Evolutionary conservation across 352 stramenopile species (phyloP).

Genomic region (Globisporangium recalcitrans): DNA sequence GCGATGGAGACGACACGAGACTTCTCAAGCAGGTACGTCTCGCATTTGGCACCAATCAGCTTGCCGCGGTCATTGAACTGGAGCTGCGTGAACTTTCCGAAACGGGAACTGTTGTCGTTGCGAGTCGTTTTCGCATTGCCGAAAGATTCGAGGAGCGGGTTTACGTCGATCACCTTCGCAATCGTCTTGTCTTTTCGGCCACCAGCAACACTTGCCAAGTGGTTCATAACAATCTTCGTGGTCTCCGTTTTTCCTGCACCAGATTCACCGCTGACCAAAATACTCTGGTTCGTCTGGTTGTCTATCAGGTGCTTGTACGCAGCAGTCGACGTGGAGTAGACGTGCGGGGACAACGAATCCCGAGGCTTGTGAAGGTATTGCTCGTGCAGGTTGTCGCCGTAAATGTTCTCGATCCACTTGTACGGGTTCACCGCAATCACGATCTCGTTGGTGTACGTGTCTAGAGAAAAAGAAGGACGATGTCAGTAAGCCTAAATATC

Average conservation of each 20-base stretch:
- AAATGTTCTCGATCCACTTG: slow-evolving; percentile 90
- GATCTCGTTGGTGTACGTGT: slow-evolving; percentile 98
- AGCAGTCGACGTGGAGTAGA: slow-evolving; percentile 84
- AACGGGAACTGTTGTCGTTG: slow-evolving; percentile 91
- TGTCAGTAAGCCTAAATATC: background rate
- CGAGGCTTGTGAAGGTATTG: slow-evolving; percentile 75
- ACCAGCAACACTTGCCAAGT: slow-evolving; percentile 76
- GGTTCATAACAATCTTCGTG: slow-evolving; percentile 93
- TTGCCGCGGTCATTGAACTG: slow-evolving; percentile 80
- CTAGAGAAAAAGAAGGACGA: slow-evolving; percentile 15
- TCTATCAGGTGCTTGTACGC: slow-evolving; percentile 84
- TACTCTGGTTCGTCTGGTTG: slow-evolving; percentile 80
- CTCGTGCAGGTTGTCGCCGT: slow-evolving; percentile 83
- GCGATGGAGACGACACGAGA: slow-evolving; percentile 92
- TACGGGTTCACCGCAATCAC: slow-evolving; percentile 98
- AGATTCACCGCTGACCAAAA: slow-evolving; percentile 84
- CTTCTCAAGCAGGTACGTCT: slow-evolving; percentile 96
- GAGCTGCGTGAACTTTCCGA: slow-evolving; percentile 89
- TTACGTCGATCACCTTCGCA: slow-evolving; percentile 89
- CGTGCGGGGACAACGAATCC: slow-evolving; percentile 65
- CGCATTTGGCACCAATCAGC: slow-evolving; percentile 83
- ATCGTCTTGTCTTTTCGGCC: slow-evolving; percentile 87
- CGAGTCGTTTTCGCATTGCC: slow-evolving; percentile 93
- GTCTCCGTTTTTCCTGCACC: slow-evolving; percentile 95
- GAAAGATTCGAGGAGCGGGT: slow-evolving; percentile 91